Conservation (phyloP, 192 early-diverging fungal genomes). For the Thoreauomyces humboldtii region DNA sequence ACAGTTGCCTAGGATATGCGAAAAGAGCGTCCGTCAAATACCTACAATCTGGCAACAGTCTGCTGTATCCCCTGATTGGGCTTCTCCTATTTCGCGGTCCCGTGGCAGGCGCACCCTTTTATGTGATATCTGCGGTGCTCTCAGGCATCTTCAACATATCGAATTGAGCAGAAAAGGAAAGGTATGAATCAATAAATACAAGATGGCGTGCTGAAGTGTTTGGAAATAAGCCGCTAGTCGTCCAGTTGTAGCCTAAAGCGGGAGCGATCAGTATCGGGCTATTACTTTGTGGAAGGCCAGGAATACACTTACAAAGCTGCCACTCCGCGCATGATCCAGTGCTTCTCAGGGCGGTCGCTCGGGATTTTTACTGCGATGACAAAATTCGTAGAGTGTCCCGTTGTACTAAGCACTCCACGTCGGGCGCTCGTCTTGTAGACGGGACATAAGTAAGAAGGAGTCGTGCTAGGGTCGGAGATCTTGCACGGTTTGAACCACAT, state of each 20-base stretch:
- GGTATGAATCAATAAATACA: no score
- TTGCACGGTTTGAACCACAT: slow-evolving; percentile 64
- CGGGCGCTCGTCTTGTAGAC: slow-evolving; percentile 65
- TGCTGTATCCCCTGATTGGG: no score
- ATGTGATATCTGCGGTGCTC: no score
- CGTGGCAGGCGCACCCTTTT: no score
- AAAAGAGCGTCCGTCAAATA: no score
- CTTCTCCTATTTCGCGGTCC: no score
- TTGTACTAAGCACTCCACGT: slow-evolving; percentile 58
- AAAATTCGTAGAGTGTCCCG: slow-evolving; percentile 66
- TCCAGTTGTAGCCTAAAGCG: slow-evolving; percentile 30
- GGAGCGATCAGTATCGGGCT: background rate
- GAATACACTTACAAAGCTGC: slow-evolving; percentile 50
- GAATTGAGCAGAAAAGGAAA: no score
- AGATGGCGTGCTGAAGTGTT: no score
- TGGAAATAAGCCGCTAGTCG: slow-evolving; percentile 18
- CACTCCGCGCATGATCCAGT: slow-evolving; percentile 61
- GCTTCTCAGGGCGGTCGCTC: slow-evolving; percentile 48
- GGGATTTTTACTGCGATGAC: slow-evolving; percentile 58
- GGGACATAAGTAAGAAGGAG: slow-evolving; percentile 49
- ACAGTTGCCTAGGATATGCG: no score
- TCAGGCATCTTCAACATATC: no score
- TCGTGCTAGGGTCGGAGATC: slow-evolving; percentile 30
- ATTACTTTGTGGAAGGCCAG: background rate
- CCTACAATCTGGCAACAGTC: no score